These are phyloP conservation scores for Apiospora rasikravindrae DNA, from an alignment of 2,329 filamentous ascomycete genomes.

Conservation along the genomic window DNA sequence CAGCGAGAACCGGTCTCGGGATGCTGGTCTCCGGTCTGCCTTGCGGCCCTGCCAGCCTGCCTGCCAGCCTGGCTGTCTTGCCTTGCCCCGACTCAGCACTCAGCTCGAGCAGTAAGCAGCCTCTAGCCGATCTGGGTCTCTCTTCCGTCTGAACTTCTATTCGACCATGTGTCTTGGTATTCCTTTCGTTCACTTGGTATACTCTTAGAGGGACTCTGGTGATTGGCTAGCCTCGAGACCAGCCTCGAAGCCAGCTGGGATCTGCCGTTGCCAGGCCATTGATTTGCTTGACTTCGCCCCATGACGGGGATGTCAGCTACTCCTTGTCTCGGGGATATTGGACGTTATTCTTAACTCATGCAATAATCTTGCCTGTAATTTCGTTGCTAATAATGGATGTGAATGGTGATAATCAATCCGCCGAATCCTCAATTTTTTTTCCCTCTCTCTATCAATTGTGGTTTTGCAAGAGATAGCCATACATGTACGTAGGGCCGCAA, in stretches of 20 bases:
- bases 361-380: not conserved
- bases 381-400: not conserved
- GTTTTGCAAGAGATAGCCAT: not conserved
- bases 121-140: not conserved
- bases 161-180: not conserved
- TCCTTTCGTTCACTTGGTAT: not conserved
- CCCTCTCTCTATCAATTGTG: slow-evolving; percentile 12
- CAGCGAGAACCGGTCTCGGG: slow-evolving; percentile 6
- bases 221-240: not conserved
- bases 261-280: not conserved
- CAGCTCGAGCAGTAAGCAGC: not conserved
- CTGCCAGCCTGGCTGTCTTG: not conserved
- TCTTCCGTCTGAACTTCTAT: not conserved
- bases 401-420: not conserved
- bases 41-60: not conserved
- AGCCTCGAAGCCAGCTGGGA: not conserved
- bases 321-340: slow-evolving; percentile 2
- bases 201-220: not conserved
- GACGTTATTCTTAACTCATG: not conserved
- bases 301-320: not conserved
- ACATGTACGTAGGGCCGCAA: not conserved
- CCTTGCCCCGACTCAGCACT: not conserved
- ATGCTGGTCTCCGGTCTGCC: not conserved
- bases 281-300: not conserved
- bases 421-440: not conserved